Conservation (phyloP, 108 stramenopile species). For the Asterionellopsis glacialis region DNA sequence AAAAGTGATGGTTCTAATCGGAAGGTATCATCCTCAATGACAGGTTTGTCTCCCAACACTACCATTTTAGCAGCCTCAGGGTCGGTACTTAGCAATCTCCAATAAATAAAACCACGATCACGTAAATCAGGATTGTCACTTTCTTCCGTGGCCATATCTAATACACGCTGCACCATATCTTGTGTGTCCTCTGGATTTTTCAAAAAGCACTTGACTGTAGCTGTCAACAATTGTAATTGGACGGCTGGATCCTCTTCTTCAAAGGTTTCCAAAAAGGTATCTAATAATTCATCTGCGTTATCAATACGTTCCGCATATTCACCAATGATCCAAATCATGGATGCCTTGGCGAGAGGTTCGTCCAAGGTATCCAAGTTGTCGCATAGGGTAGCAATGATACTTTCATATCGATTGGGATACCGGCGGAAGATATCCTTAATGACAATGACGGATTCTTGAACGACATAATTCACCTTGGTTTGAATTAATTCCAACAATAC, state of each 20-base stretch:
- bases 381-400: conserved; percentile 97
- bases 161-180: conserved; percentile 96
- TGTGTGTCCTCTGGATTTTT: conserved; percentile 97
- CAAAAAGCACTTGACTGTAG: conserved; percentile 98
- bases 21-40: conserved; percentile 98
- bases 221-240: conserved; percentile 96
- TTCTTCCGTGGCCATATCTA: conserved; percentile 97
- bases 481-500: conserved; percentile 98
- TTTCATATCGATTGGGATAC: conserved; percentile 99
- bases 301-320: conserved; percentile 99
- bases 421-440: conserved; percentile 99
- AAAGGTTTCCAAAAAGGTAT: conserved; percentile 96
- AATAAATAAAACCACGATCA: conserved; percentile 99
- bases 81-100: conserved; percentile 94
- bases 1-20: conserved; percentile 88
- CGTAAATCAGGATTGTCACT: conserved; percentile 98
- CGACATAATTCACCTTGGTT: conserved; percentile 98
- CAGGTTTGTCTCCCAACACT: conserved; percentile 96
- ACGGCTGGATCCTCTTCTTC: conserved; percentile 94
- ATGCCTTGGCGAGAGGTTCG: conserved; percentile 98
- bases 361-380: conserved; percentile 98
- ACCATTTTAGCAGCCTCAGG: conserved; percentile 98
- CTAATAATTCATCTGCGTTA: conserved; percentile 98
- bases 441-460: conserved; percentile 98
- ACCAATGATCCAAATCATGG: conserved; percentile 99